Conservation (phyloP, 257 asterid genomes). For the Fraxinus quadrangulata region DNA sequence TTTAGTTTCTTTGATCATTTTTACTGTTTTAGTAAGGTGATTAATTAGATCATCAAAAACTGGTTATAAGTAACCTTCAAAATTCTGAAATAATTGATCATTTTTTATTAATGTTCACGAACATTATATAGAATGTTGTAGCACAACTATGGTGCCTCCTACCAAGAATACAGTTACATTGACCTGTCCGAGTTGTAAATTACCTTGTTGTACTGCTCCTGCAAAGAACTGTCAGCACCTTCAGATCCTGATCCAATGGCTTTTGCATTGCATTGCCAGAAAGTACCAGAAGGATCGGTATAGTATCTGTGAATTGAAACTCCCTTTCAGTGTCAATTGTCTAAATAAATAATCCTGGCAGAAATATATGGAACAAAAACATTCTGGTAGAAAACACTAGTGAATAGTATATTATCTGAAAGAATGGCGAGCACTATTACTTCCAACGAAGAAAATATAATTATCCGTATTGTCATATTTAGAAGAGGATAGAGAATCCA, state of each 20-base stretch:
- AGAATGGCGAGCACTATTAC: neutral
- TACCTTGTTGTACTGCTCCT: slow-evolving; percentile 92
- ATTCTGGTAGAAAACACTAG: neutral
- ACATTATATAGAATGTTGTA: neutral
- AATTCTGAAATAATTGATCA: neutral
- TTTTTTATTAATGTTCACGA: neutral
- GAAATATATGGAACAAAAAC: neutral
- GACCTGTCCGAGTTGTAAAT: neutral
- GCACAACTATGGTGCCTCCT: neutral
- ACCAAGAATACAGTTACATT: neutral
- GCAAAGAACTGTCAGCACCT: slow-evolving; percentile 99
- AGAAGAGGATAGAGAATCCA: neutral
- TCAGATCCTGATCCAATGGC: slow-evolving; percentile 98
- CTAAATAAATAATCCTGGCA: neutral
- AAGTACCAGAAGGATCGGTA: slow-evolving; percentile 92
- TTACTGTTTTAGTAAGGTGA: neutral
- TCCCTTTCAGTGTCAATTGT: slow-evolving; percentile 18
- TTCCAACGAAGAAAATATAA: neutral
- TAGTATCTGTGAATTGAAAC: slow-evolving; percentile 54
- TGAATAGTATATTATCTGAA: neutral
- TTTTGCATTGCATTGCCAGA: slow-evolving; percentile 96
- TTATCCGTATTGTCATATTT: neutral
- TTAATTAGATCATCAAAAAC: neutral
- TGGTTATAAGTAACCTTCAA: neutral
- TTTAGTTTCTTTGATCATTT: too few species aligned